Base-by-base conservation (phyloP, 2,329 filamentous ascomycete species). In the Herpotrichia juniperi region DNA sequence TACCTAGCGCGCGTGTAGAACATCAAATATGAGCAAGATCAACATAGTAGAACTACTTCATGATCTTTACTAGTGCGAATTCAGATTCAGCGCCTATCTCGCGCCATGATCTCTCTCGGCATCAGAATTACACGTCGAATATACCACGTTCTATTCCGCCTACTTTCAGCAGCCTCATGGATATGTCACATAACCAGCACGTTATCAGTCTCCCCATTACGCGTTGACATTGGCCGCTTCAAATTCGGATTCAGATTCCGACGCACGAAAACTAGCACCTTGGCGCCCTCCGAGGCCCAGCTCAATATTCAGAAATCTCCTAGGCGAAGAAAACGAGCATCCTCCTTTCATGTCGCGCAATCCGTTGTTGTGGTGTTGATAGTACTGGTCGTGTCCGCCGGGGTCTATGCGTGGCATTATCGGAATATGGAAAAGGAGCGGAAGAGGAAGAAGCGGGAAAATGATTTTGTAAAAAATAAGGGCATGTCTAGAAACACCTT, bases 331-430 rank as follows among this genome's bases (percentile, higher is more conserved):
- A 28, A 11, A 30, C 22, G 24, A 4, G 17, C 21, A 30, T 28
- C 46, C 17, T 42, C 35, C 24, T 14, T 48, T 7, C 34, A 48
- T 17, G 8, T 48, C 12, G 35, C 24, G 11, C 46, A 48, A 34
- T 24, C n/a, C 14, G 21, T 42, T n/a, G 22, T 48, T 4, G 35
- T 48, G 19, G 35, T 42, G 5, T 22, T 32, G 3, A 25, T 48
- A 14, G 35, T 48, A 9, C 7, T 48, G 11, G 32, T 48, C n/a
- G 46, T 48, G 2, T 48, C 46, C 2, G 46, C 46, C 3, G 22
- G 21, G 7, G 32, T 48, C n/a, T 48, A 24, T 10, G 16, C 16
- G 25, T 40, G 34, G 24, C 32, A 48, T 42, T 40, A 45, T 16
- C 39, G 39, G 22, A 14, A 31, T 7, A n/a, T 28, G 46, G 21